These are phyloP conservation scores for Serpula lacrymans DNA, from an alignment of 768 basidiomycete species.

Conservation along the genomic window DNA sequence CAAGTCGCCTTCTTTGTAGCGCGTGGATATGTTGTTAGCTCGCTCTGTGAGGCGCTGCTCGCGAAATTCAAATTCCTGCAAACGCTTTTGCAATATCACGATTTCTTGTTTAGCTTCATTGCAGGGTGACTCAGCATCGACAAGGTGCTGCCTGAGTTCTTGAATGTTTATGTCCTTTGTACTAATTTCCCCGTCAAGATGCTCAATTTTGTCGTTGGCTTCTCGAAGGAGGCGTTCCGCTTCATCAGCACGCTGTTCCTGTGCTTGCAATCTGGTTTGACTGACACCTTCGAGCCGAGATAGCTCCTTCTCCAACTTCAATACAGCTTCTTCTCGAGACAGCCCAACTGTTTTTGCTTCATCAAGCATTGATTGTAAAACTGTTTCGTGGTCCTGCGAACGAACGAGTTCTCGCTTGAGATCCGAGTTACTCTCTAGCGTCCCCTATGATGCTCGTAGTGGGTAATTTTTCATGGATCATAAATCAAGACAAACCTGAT, in stretches of 20 bases:
- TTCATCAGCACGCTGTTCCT: slow-evolving; percentile 16
- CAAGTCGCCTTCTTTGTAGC: slow-evolving; percentile 46
- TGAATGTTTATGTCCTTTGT: slow-evolving; percentile 15
- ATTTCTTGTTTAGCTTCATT: slow-evolving; percentile 27
- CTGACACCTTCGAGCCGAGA: not conserved
- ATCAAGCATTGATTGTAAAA: slow-evolving; percentile 14
- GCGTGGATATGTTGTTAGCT: slow-evolving; percentile 24
- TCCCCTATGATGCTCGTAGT: too few species aligned
- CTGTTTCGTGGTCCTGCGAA: slow-evolving; percentile 20
- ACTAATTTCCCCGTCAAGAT: slow-evolving; percentile 17
- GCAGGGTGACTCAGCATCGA: slow-evolving; percentile 17
- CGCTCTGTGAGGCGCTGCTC: slow-evolving; percentile 24
- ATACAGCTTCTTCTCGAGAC: slow-evolving; percentile 23
- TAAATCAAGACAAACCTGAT: slow-evolving; percentile 11
- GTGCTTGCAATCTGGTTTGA: slow-evolving; percentile 22
- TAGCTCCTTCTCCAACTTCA: not conserved
- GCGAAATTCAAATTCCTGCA: slow-evolving; percentile 24
- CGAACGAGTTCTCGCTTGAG: slow-evolving; percentile 13
- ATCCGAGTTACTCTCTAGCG: too few species aligned
- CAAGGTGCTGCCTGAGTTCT: slow-evolving; percentile 20
- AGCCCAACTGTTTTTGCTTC: slow-evolving; percentile 12
- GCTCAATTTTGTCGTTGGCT: slow-evolving; percentile 16
- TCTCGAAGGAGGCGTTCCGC: slow-evolving; percentile 14
- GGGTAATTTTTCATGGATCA: not conserved
- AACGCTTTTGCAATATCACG: slow-evolving; percentile 14